Conservation (phyloP, 352 stramenopile genomes). For the Globisporangium nunn region DNA sequence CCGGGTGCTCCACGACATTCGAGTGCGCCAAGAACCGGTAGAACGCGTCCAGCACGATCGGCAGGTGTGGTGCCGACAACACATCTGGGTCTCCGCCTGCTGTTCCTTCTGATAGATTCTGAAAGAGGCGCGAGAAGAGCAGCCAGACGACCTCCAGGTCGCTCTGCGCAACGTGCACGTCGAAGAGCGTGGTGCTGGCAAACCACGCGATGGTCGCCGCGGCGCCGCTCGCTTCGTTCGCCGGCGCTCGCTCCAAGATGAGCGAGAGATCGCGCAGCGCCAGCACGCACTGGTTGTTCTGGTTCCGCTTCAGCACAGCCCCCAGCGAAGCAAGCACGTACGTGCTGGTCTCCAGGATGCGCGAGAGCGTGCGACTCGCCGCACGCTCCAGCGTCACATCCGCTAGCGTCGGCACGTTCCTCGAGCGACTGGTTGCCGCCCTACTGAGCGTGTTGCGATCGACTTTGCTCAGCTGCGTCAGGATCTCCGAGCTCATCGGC, state of each 20-base stretch:
- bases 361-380: constrained; percentile 1
- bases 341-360: constrained; percentile 26
- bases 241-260: constrained; percentile 13
- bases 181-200: constrained; percentile 25
- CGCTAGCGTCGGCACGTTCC: not conserved
- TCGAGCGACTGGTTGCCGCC: constrained; percentile 1
- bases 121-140: constrained; percentile 23
- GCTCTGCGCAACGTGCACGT: constrained; percentile 32
- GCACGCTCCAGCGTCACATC: constrained; percentile 1
- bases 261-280: constrained; percentile 37
- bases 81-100: not conserved
- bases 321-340: constrained; percentile 36
- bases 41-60: constrained; percentile 30
- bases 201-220: constrained; percentile 30
- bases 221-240: constrained; percentile 6
- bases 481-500: constrained; percentile 42
- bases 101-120: constrained; percentile 13
- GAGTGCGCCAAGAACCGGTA: constrained; percentile 41
- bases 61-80: constrained; percentile 14
- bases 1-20: constrained; percentile 24
- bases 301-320: constrained; percentile 39
- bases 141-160: constrained; percentile 41
- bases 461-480: constrained; percentile 34
- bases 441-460: constrained; percentile 1
- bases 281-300: constrained; percentile 48